Evolutionary conservation across 2,329 filamentous ascomycete genomes (phyloP), one percentile per base, ranked within the genome.

Genomic region (Trichoderma afroharzianum): DNA sequence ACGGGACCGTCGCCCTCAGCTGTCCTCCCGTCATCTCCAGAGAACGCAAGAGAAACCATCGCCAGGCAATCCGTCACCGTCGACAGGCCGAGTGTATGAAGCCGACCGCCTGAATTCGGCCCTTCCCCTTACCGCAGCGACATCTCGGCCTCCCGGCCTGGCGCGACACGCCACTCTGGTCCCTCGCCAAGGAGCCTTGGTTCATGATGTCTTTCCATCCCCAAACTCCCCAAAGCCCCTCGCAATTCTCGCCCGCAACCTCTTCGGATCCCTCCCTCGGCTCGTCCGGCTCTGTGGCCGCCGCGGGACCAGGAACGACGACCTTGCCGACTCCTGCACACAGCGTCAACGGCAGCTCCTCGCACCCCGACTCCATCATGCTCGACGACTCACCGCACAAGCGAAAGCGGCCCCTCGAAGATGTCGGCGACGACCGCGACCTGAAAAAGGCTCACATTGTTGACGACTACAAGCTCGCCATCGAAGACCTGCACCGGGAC

Each of bases 201-300:
- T 61, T 79, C 83, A 87, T 81, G 81, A 91, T 91, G 88, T 89
- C 88, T 82, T 90, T 88, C 85, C 88, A 90, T 80, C 89, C 89
- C 76, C 88, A 88, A 78, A 91, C 89, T 76, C 89, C 89, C 79
- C 88, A 91, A 84, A 91, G 89, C 80, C 89, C 89, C 79, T 90
- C 88, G 79, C 87, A 89, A 79, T 84, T 86, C 78, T 89, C 87
- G 75, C 86, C 87, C 74, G 86, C 83, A 76, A 86, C 84, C 75
- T 84, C 83, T 73, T 85, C 83, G 78, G 87, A 88, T 76, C 82
- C 81, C 75, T 82, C 81, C 76, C 83, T 82, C 71, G 87, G 85
- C 82, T 83, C 84, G 78, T 84, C 83, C 76, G 83, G 81, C 75
- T 87, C 87, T 71, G 86, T 86, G 79, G 73, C 73, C 62, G 73